Evolutionary conservation across 148 eudicot species (phyloP).

Genomic region (Vaccinium macrocarpon): DNA sequence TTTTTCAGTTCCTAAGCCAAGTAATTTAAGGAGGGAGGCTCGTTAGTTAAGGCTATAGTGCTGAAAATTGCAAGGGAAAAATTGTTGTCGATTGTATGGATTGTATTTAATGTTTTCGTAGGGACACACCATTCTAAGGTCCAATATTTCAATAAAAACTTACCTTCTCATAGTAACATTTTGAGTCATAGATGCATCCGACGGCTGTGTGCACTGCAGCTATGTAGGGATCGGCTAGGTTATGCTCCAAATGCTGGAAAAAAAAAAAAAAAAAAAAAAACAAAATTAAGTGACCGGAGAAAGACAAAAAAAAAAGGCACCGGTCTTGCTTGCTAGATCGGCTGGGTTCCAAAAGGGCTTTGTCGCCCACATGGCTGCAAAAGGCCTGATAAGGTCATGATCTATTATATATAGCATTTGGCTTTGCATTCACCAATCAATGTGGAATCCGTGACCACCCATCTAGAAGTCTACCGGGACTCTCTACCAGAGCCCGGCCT

Average conservation of each 20-base stretch:
- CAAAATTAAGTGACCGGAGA: no score
- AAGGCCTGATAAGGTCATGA: no score
- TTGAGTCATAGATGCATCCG: constrained; percentile 59
- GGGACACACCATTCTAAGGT: background rate
- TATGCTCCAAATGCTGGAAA: constrained; percentile 40
- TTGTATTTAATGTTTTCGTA: background rate
- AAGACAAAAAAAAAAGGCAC: background rate
- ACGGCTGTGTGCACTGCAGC: constrained; percentile 48
- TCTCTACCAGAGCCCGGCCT: no score
- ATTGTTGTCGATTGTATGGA: background rate
- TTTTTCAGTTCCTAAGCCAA: constrained; percentile 46
- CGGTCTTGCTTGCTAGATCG: background rate
- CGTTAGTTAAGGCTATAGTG: background rate
- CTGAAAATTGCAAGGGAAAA: background rate
- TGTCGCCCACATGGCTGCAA: no score
- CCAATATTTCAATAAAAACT: background rate
- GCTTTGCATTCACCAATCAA: no score
- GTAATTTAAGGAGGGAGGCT: background rate
- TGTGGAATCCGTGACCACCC: no score
- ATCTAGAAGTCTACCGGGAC: no score
- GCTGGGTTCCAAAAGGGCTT: background rate
- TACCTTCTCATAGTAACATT: constrained; percentile 71
- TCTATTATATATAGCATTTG: no score
- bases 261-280: background rate
- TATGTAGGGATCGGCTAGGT: constrained; percentile 38